Evolutionary conservation across 805 yeast species (phyloP), one percentile per base, ranked within the genome.

Genomic region (Monosporozyma servazzii): DNA sequence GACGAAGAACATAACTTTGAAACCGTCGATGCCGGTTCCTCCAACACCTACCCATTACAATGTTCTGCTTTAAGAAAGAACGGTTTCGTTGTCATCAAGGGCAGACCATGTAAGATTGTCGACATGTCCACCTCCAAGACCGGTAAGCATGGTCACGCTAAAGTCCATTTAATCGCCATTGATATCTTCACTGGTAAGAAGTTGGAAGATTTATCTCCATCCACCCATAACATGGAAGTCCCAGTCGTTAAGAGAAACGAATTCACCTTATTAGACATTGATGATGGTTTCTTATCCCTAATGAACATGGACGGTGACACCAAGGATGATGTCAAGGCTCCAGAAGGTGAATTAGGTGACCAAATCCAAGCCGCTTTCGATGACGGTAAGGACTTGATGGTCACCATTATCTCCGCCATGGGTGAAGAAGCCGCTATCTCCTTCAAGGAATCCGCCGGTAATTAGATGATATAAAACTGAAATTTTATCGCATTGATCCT

Each of bases 61-160:
- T 91, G 98, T 86, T 91, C 98, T 71, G 96, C 98, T 65, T 87
- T 91, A 77, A 89, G 98, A 83, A 91, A 91, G 93, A 86, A 83
- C 82, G 99, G 99, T 72, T 95, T 88, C 84, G 99, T 93, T 73
- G 95, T 84, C 67, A 93, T 91, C 80, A 93, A 93, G 82, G 80
- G 87, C 71, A 95, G 99, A 84, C 99, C 99, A 74, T 93, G 98
- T 84, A 93, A 93, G 85, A 93, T 93, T 76, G 95, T 93, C 69
- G 99, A 93, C 76, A 93, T 93, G 99, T 93, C 99, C 59, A 93
- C 99, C 72, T 93, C 99, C 71, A 93, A 93, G 86, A 93, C 99
- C 68, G 99, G 99, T 80, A 93, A 93, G 97, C 99, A 93, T 86
- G 99, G 99, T 81, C 99, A 93, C 93, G 99, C 99, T 75, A 93